Conservation (phyloP, 768 basidiomycete species). For the Pholiota molesta region DNA sequence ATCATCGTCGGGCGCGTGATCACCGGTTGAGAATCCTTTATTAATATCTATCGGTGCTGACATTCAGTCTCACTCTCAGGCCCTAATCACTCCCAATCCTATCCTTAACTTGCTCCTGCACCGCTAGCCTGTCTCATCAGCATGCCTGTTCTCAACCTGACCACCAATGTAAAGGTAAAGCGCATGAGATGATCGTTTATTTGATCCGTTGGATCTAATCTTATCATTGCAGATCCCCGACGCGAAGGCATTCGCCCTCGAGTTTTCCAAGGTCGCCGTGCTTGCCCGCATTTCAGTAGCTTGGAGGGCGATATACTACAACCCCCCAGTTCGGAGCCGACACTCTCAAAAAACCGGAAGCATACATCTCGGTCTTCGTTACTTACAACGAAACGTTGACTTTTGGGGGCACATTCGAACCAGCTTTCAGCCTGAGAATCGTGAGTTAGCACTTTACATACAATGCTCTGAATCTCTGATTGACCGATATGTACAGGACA, state of each 20-base stretch:
- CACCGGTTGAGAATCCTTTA: neutral
- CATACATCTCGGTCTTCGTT: slow-evolving; percentile 55
- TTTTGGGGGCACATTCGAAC: slow-evolving; percentile 66
- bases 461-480: too few species aligned
- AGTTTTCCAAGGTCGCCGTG: slow-evolving; percentile 57
- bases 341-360: slow-evolving; percentile 56
- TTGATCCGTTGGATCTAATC: neutral
- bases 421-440: slow-evolving; percentile 59
- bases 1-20: slow-evolving; percentile 3
- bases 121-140: neutral
- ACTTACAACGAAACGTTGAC: slow-evolving; percentile 61
- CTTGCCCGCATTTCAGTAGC: neutral
- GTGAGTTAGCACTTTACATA: slow-evolving; percentile 41
- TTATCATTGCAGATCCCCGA: slow-evolving; percentile 32
- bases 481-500: slow-evolving; percentile 39
- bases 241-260: slow-evolving; percentile 44
- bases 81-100: neutral
- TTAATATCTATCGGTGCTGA: neutral
- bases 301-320: neutral
- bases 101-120: neutral
- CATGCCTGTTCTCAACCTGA: slow-evolving; percentile 47
- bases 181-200: neutral
- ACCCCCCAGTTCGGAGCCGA: slow-evolving; percentile 51
- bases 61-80: neutral
- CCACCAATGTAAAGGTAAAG: slow-evolving; percentile 46